phyloP scores from a whole-genome alignment of 176 grass and related monocot species.

The Leersia perrieri region DNA sequence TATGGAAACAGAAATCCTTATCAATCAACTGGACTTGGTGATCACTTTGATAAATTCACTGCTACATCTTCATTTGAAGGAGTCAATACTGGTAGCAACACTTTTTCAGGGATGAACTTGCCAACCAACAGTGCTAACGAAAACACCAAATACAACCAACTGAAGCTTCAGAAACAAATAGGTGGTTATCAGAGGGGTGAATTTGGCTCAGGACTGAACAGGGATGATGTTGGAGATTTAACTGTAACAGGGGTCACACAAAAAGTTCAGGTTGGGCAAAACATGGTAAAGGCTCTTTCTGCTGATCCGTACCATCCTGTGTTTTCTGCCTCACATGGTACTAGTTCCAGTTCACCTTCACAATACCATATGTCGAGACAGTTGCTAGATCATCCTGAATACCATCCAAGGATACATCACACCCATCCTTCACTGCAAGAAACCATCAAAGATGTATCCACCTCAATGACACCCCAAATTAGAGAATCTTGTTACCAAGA shows the following conservation, averaged over 20 bases:
- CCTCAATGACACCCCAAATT: neutral
- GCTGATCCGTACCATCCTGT: neutral
- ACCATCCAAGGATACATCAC: neutral
- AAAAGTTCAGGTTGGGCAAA: neutral
- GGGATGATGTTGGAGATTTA: neutral
- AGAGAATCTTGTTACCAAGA: neutral
- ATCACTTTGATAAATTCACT: neutral
- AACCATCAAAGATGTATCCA: neutral
- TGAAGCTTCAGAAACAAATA: neutral
- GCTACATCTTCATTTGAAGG: neutral
- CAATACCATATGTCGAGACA: neutral
- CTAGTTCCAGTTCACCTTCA: neutral
- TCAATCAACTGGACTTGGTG: neutral
- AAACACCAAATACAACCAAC: neutral
- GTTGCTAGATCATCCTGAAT: neutral
- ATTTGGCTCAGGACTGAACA: neutral
- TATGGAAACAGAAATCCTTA: neutral
- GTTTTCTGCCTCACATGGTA: neutral
- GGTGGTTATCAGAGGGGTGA: neutral
- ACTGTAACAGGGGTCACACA: neutral
- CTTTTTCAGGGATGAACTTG: neutral
- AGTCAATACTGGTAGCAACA: neutral
- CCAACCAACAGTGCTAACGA: neutral
- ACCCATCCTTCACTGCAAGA: neutral
- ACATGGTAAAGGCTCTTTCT: slow-evolving; percentile 10